Evolutionary conservation across 1,284 basidiomycete genomes (phyloP).

Genomic region (Inonotus hispidus): DNA sequence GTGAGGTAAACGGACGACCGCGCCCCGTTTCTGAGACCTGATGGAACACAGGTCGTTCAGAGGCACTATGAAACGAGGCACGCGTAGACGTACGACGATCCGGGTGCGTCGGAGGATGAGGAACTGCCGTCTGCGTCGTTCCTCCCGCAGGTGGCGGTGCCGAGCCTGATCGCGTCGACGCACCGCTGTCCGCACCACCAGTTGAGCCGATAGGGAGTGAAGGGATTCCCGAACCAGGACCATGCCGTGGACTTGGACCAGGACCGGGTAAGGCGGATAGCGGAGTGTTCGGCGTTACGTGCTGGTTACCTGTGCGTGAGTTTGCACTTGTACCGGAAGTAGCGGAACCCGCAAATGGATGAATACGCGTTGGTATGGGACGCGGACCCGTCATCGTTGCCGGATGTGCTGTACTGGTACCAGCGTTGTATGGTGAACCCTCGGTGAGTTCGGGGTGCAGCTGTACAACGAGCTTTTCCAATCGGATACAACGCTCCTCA

Average conservation of each 20-base stretch:
- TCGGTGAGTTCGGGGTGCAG: conserved; percentile 13
- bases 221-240: background rate
- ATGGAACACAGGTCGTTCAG: conserved; percentile 5
- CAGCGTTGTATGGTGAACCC: background rate
- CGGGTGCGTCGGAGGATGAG: conserved; percentile 1
- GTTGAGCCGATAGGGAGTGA: background rate
- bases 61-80: conserved; percentile 4
- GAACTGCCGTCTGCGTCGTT: background rate
- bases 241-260: background rate
- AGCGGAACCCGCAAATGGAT: background rate
- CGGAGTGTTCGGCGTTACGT: background rate
- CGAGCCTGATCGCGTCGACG: conserved; percentile 5
- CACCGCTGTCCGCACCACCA: background rate
- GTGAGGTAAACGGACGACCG: background rate
- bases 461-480: conserved; percentile 12
- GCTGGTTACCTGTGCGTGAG: background rate
- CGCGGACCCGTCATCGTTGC: background rate
- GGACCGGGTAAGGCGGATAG: background rate
- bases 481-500: conserved; percentile 13
- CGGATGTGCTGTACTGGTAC: background rate
- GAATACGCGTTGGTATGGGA: background rate
- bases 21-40: conserved; percentile 2
- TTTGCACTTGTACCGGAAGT: background rate
- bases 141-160: conserved; percentile 1
- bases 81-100: conserved; percentile 9